Conservation (phyloP, 225 moss, liverwort and hornwort species). For the Lunularia cruciata region DNA sequence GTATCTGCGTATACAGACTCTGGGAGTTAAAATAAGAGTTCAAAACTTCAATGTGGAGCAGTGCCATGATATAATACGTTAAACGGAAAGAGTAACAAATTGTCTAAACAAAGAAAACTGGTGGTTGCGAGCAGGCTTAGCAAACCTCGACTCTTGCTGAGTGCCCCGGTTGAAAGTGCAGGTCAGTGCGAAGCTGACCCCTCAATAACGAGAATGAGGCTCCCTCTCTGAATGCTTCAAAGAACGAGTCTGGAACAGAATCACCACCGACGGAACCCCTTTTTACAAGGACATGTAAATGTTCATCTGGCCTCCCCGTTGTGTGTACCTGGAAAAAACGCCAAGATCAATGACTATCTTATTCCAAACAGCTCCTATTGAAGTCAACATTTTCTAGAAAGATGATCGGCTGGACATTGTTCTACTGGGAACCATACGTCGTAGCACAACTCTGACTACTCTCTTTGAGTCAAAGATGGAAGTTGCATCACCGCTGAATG, state of each 20-base stretch:
- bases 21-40: too few species aligned
- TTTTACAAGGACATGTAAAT: slow-evolving; percentile 75
- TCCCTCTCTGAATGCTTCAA: slow-evolving; percentile 61
- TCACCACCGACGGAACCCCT: slow-evolving; percentile 31
- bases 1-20: slow-evolving; percentile 52
- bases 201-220: slow-evolving; percentile 90
- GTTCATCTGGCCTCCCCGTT: slow-evolving; percentile 81
- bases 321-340: slow-evolving; percentile 64
- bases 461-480: too few species aligned
- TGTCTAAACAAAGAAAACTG: not conserved
- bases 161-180: slow-evolving; percentile 81
- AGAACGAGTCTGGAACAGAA: slow-evolving; percentile 36
- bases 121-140: not conserved
- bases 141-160: slow-evolving; percentile 92
- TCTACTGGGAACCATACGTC: too few species aligned
- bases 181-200: slow-evolving; percentile 74
- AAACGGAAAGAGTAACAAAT: not conserved
- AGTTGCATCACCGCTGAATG: too few species aligned
- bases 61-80: not conserved
- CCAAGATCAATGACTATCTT: too few species aligned
- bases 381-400: too few species aligned
- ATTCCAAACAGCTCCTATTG: too few species aligned
- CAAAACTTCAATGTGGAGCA: not conserved
- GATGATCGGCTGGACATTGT: too few species aligned
- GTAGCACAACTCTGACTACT: too few species aligned